These are phyloP conservation scores for Volvox carteri DNA, from an alignment of 163 green algal species.

Conservation along the genomic window DNA sequence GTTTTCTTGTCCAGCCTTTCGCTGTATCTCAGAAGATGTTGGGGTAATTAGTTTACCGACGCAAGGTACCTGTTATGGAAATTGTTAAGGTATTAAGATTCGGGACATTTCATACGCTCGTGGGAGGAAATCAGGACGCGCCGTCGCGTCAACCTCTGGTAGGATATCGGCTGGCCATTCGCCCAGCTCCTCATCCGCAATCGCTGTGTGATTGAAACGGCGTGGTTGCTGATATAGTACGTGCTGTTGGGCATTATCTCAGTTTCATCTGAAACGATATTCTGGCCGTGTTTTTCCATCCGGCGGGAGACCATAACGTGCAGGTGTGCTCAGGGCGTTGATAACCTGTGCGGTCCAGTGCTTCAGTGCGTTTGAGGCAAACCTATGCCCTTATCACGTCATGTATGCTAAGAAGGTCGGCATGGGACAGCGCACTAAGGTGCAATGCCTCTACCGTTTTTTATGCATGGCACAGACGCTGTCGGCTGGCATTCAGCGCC, in stretches of 20 bases:
- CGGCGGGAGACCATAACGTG: background rate
- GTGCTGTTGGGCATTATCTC: background rate
- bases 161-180: background rate
- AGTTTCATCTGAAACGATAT: constrained; percentile 27
- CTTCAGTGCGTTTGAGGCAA: background rate
- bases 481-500: constrained; percentile 3
- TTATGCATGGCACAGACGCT: constrained; percentile 14
- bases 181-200: background rate
- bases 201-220: constrained; percentile 23
- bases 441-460: background rate
- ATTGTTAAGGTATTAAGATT: constrained; percentile 13
- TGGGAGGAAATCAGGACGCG: background rate
- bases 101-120: constrained; percentile 15
- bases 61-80: constrained; percentile 15
- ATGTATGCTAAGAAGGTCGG: background rate
- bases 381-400: background rate
- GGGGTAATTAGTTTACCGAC: background rate
- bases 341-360: background rate
- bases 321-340: background rate
- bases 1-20: background rate
- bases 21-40: background rate
- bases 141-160: constrained; percentile 11
- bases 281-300: background rate
- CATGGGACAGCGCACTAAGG: background rate
- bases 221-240: constrained; percentile 21